Conservation (phyloP, 495 filamentous ascomycete genomes). For the Tirmania nivea region DNA sequence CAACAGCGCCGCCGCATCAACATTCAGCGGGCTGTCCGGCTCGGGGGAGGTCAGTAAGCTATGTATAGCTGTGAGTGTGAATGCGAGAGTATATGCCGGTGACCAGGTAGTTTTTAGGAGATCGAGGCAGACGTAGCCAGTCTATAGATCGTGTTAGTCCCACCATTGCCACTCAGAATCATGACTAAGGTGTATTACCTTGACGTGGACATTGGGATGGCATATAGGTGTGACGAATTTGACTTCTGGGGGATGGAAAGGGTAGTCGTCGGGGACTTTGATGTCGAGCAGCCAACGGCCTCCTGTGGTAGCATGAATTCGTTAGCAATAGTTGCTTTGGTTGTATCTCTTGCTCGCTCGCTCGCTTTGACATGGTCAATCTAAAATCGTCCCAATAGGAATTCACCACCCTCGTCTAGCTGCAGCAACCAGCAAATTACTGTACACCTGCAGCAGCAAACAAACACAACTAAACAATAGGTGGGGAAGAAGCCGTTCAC, state of each 20-base stretch:
- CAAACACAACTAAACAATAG: too few relatives aligned
- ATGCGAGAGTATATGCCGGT: slow-evolving; percentile 58
- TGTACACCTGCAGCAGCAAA: too few relatives aligned
- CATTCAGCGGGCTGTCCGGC: slow-evolving; percentile 66
- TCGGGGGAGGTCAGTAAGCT: slow-evolving; percentile 56
- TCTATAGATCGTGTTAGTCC: slow-evolving; percentile 18
- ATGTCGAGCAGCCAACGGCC: slow-evolving; percentile 73
- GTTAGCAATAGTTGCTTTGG: too few relatives aligned
- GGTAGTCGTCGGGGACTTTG: slow-evolving; percentile 55
- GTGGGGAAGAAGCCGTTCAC: too few relatives aligned
- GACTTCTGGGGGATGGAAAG: slow-evolving; percentile 51
- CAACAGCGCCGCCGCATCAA: slow-evolving; percentile 64
- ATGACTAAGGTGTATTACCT: slow-evolving; percentile 12
- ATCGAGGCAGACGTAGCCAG: slow-evolving; percentile 84
- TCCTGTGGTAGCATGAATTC: slow-evolving; percentile 23
- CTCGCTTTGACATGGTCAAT: too few relatives aligned
- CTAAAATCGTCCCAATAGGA: too few relatives aligned
- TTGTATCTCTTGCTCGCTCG: too few relatives aligned
- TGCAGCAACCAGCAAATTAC: too few relatives aligned
- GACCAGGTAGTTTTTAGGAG: slow-evolving; percentile 66
- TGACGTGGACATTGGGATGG: slow-evolving; percentile 65
- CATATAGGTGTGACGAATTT: slow-evolving; percentile 59
- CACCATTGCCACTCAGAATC: too few relatives aligned
- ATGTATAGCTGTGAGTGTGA: slow-evolving; percentile 55
- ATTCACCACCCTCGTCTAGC: too few relatives aligned